Conservation (phyloP, 2,329 filamentous ascomycete genomes). For the Xylariaceae sp. region DNA sequence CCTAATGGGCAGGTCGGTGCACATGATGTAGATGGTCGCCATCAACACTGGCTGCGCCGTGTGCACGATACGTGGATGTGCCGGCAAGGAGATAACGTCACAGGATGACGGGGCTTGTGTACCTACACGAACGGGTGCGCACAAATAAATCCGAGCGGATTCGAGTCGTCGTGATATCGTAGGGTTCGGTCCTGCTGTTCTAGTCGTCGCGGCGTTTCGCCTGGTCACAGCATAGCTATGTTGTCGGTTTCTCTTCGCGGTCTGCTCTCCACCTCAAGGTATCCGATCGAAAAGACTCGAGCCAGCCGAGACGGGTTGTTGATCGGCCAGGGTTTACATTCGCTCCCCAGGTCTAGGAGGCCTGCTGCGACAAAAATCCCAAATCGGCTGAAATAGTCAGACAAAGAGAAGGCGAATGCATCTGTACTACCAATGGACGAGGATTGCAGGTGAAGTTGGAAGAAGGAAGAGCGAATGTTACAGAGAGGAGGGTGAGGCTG, state of each 20-base stretch:
- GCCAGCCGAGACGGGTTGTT: not conserved
- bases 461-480: not conserved
- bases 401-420: not conserved
- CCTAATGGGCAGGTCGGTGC: no score
- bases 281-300: not conserved
- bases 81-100: no score
- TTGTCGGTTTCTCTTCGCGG: not conserved
- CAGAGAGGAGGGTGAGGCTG: not conserved
- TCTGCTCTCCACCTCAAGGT: not conserved
- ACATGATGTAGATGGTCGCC: no score
- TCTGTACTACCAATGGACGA: not conserved
- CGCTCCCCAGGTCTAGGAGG: not conserved
- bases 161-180: not conserved
- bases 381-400: not conserved
- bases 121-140: not conserved
- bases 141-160: not conserved
- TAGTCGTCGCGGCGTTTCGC: not conserved
- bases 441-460: not conserved
- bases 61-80: no score
- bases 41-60: no score
- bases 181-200: not conserved
- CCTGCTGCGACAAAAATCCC: not conserved
- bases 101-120: no score
- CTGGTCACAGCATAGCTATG: not conserved
- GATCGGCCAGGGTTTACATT: not conserved